A percentile compares a stretch with the other conserved stretches of the same genome.
Evolutionary conservation across 805 yeast genomes (phyloP).

Genomic region (Sugiyamaella chiloensis): DNA sequence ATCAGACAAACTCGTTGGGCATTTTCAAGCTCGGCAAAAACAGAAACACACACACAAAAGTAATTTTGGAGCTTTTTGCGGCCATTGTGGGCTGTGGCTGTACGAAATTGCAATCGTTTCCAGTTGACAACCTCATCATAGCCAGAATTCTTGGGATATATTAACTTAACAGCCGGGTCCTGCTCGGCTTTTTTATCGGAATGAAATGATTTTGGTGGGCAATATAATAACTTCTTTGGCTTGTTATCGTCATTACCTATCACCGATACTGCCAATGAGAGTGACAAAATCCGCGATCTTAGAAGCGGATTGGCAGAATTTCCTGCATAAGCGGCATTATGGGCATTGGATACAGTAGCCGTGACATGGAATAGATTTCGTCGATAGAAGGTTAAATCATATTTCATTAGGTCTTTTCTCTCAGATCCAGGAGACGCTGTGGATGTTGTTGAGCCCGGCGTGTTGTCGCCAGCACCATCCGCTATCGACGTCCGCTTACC

Average conservation of each 20-base stretch:
- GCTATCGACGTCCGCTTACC: background rate
- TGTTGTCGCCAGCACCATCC: background rate
- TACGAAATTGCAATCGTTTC: slow-evolving; percentile 33
- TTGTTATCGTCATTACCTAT: slow-evolving; percentile 22
- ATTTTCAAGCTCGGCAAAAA: slow-evolving; percentile 29
- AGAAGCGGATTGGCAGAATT: slow-evolving; percentile 20
- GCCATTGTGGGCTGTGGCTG: slow-evolving; percentile 35
- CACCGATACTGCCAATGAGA: slow-evolving; percentile 27
- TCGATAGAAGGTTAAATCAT: slow-evolving; percentile 29
- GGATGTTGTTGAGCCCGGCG: background rate
- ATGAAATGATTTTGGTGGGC: slow-evolving; percentile 23
- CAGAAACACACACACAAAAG: slow-evolving; percentile 21
- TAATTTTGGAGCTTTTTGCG: slow-evolving; percentile 27
- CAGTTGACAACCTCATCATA: slow-evolving; percentile 30
- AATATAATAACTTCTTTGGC: slow-evolving; percentile 23
- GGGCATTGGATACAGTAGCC: slow-evolving; percentile 27
- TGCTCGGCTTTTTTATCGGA: slow-evolving; percentile 14
- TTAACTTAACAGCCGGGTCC: slow-evolving; percentile 26
- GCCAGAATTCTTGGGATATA: slow-evolving; percentile 26
- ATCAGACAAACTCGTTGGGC: slow-evolving; percentile 23
- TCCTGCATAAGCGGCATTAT: slow-evolving; percentile 28
- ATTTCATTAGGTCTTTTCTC: slow-evolving; percentile 11
- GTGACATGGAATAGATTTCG: slow-evolving; percentile 29
- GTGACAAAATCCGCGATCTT: slow-evolving; percentile 24
- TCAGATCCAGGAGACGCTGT: slow-evolving; percentile 2